phyloP scores from a whole-genome alignment of 73 alveolate genomes.

The Blepharisma stoltei region DNA sequence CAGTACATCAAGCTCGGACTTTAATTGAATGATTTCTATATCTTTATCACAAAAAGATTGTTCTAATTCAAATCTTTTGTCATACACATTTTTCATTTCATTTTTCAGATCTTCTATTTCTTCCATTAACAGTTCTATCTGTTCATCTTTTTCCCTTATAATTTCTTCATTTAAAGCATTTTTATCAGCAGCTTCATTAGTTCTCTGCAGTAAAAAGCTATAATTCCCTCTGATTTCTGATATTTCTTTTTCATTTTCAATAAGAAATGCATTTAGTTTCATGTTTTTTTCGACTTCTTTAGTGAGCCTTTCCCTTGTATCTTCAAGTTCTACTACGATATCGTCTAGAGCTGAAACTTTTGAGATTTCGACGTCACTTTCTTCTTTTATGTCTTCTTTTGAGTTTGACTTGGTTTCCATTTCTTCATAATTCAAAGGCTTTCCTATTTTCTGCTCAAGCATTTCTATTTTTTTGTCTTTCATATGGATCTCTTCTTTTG shows the following conservation, averaged over 20 bases:
- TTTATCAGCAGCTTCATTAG: too few species aligned
- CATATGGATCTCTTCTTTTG: conserved; percentile 38
- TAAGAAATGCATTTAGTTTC: too few species aligned
- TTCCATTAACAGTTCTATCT: too few species aligned
- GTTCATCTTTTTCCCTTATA: too few species aligned
- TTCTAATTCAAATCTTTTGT: background rate
- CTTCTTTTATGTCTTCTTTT: conserved; percentile 24
- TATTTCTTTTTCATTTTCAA: too few species aligned
- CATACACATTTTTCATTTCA: background rate
- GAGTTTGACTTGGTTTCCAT: background rate
- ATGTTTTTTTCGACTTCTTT: too few species aligned
- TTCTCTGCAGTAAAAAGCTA: too few species aligned
- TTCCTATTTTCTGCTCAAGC: background rate
- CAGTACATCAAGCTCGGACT: background rate
- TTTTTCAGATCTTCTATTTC: background rate
- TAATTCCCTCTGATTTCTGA: too few species aligned
- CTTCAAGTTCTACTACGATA: background rate
- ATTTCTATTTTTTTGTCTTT: conserved; percentile 4
- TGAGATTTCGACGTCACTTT: background rate
- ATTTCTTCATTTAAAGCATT: too few species aligned
- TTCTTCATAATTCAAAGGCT: background rate
- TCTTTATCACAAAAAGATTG: background rate
- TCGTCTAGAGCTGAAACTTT: background rate
- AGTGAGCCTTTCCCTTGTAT: background rate
- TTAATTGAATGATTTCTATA: background rate